Base-by-base conservation (phyloP, 1,284 basidiomycete species). In the Schizopora paradoxa region DNA sequence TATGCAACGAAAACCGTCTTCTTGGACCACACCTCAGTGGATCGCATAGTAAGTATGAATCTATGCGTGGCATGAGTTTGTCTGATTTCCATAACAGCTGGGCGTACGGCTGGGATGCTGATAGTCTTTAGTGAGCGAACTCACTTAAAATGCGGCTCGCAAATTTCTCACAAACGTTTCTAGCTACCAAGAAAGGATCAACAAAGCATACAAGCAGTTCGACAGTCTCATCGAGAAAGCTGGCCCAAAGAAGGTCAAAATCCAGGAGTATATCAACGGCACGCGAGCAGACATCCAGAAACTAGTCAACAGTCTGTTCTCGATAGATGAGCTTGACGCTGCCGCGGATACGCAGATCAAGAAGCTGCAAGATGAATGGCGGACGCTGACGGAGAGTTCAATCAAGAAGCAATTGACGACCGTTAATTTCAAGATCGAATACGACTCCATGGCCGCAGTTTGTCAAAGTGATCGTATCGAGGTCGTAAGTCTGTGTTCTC, bases 31-130 rank as follows among this genome's bases (percentile, higher is more conserved):
- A 14, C 51, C 54, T 0, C 43, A 53, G 43, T 56, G 51, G 51
- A 28, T 56, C 8, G 51, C 45, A 22, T 56, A 54, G 54, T 54
- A 41, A 11, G 54, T 40, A n/a, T 4, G n/a, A n/a, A n/a, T 21
- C n/a, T 39, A 19, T 14, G 3, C 31, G n/a, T 10, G 25, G n/a
- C 18, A 18, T 22, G 5, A 11, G 25, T 16, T 37, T 19, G 5
- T 6, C 19, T 22, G 13, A n/a, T 27, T 2, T 22, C 31, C 3
- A 8, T 14, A 5, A 4, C 23, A 55, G 55, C 43, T 55, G 55
- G 54, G 55, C 52, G 14, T 49, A 54, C 28, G 55, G 55, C 8
- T 54, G 53, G 53, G 43, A 51, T 27, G 47, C 52, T 13, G 51
- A 52, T 36, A 56, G 55, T 31, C 28, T 41, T 10, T 38, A 25